Base-by-base conservation (phyloP, 768 basidiomycete genomes). In the Mycena haematopus region DNA sequence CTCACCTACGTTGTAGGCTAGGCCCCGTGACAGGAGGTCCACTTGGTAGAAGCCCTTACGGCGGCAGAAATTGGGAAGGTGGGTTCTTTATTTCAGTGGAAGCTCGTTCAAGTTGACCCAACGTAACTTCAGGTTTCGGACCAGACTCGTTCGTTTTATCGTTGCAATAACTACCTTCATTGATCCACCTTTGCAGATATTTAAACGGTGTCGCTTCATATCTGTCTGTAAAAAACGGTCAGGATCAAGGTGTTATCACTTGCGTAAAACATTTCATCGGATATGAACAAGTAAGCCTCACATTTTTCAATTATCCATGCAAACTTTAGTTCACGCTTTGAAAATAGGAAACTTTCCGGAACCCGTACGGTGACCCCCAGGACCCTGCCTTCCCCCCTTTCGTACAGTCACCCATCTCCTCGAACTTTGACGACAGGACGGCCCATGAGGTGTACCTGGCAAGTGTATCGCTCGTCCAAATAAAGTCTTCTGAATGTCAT, bases 351-450 rank as follows among this genome's bases (percentile, higher is more conserved):
- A 56, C 55, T 17, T 62, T 62, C 55, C 38, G 60, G n/a, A 42
- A 62, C 31, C 38, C 60, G 1, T 62, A 45, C 22, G 44, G 56
- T 13, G 31, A 36, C 11, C 44, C 54, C 15, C n/a, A n/a, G n/a
- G 54, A 44, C 40, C 31, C 60, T 29, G 21, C 44, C n/a, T 56
- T 56, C 22, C 54, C 54, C 33, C 31, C 60, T n/a, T 31, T 56
- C 10, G 60, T 35, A 22, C 60, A 62, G 49, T n/a, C 36, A 11
- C 55, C 60, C 22, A 56, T 62, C 24, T 62, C 60, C 5, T 56
- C 53, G 17, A 62, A 62, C 38, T 55, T 62, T 25, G 60, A 56
- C 53, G 60, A 62, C 49, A 62, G 44, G 47, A 56, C 60, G 21
- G 54, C 54, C 3, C 60, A 62, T 36, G 60, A 62, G 35, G 40